These are phyloP conservation scores for Phytophthora tentaculata DNA, from an alignment of 352 stramenopile species.

Conservation along the genomic window DNA sequence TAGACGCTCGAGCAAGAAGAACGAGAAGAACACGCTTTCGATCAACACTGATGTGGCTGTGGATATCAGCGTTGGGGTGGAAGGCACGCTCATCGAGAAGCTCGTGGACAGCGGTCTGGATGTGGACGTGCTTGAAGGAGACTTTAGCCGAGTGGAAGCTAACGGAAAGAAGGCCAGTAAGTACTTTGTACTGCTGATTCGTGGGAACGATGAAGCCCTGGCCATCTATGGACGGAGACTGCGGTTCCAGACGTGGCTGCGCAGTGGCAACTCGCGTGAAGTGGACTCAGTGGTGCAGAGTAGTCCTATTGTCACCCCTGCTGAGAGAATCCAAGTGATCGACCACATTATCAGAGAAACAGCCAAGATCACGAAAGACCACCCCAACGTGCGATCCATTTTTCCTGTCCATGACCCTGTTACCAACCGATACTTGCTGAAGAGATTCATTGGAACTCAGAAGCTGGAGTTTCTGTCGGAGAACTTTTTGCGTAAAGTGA, in stretches of 20 bases:
- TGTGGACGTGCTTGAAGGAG: conserved; percentile 75
- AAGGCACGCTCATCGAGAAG: conserved; percentile 60
- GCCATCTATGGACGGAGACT: conserved; percentile 63
- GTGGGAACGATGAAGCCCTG: conserved; percentile 69
- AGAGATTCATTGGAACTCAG: conserved; percentile 70
- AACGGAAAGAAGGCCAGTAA: conserved; percentile 56
- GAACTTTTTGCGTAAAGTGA: conserved; percentile 65
- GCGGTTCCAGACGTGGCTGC: conserved; percentile 80
- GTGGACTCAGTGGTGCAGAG: conserved; percentile 66
- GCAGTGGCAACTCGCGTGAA: conserved; percentile 74
- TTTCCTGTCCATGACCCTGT: conserved; percentile 81
- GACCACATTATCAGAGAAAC: conserved; percentile 83
- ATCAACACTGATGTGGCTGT: conserved; percentile 20
- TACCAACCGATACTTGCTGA: conserved; percentile 76
- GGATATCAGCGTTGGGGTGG: conserved; percentile 31
- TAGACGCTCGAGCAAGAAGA: conserved; percentile 32
- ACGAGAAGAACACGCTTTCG: conserved; percentile 13
- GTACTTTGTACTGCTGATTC: conserved; percentile 78
- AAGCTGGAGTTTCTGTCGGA: conserved; percentile 73
- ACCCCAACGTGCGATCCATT: conserved; percentile 68
- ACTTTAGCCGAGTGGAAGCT: conserved; percentile 55
- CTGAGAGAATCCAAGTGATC: conserved; percentile 83
- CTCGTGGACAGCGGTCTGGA: conserved; percentile 70
- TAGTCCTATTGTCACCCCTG: conserved; percentile 68
- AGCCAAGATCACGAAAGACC: conserved; percentile 61